A percentile compares a stretch with the other conserved stretches of the same genome.
Conservation (phyloP, 2,329 filamentous ascomycete species). For the Pseudogymnoascus sp. region DNA sequence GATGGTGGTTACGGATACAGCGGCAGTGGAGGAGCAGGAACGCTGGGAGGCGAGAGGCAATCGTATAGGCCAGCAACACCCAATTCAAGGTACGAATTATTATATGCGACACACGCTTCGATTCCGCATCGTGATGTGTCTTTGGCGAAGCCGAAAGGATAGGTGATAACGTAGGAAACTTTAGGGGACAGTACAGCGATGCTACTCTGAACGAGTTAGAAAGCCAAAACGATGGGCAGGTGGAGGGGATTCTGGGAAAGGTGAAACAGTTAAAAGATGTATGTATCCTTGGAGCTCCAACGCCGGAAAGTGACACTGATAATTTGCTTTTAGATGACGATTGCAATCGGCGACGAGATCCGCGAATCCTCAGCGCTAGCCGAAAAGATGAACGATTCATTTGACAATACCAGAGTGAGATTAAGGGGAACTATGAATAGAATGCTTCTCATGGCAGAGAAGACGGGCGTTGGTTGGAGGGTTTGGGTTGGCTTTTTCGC, state of each 20-base stretch:
- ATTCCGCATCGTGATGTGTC: background rate
- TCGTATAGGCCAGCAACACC: slow-evolving; percentile 64
- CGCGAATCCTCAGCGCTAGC: slow-evolving; percentile 80
- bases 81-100: slow-evolving; percentile 54
- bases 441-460: slow-evolving; percentile 93
- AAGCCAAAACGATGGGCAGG: slow-evolving; percentile 86
- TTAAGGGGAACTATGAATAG: slow-evolving; percentile 91
- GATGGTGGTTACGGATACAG: slow-evolving; percentile 48
- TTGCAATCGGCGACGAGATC: slow-evolving; percentile 93
- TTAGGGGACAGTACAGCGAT: slow-evolving; percentile 83
- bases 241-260: slow-evolving; percentile 86
- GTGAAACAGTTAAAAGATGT: slow-evolving; percentile 86
- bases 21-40: slow-evolving; percentile 27
- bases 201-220: slow-evolving; percentile 89
- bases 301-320: background rate
- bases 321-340: slow-evolving; percentile 59
- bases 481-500: slow-evolving; percentile 88
- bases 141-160: background rate
- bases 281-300: slow-evolving; percentile 33
- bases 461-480: slow-evolving; percentile 91
- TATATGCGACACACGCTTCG: background rate
- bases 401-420: slow-evolving; percentile 75
- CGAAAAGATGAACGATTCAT: slow-evolving; percentile 93
- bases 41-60: slow-evolving; percentile 31
- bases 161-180: slow-evolving; percentile 2